A percentile compares a stretch with the other conserved stretches of the same genome.
These are phyloP conservation scores for Helicostylum pulchrum DNA, from an alignment of 192 early-diverging fungal genomes.

Conservation along the genomic window DNA sequence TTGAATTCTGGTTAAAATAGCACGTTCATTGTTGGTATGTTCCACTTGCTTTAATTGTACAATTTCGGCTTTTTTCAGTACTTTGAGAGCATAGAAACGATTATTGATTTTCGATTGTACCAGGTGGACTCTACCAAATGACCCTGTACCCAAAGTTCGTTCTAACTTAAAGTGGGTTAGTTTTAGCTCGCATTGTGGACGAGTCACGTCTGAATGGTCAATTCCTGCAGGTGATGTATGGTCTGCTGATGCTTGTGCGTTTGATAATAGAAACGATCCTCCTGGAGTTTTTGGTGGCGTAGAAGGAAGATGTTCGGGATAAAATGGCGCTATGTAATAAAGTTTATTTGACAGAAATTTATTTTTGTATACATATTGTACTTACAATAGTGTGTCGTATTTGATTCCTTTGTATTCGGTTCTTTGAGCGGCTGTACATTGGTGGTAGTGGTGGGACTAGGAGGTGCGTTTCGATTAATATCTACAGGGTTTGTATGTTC, in stretches of 20 bases:
- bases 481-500: neutral
- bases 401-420: neutral
- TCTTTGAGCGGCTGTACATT: neutral
- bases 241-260: too few species aligned
- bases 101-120: constrained; percentile 68
- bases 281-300: constrained; percentile 9
- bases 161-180: neutral
- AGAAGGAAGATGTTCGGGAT: constrained; percentile 5
- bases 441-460: neutral
- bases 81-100: constrained; percentile 92
- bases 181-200: neutral
- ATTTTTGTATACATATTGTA: neutral
- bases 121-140: constrained; percentile 93
- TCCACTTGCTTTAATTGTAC: constrained; percentile 93
- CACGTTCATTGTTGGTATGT: constrained; percentile 92
- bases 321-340: neutral
- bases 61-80: constrained; percentile 85
- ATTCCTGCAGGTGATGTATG: neutral
- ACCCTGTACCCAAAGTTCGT: constrained; percentile 78
- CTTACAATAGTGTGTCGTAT: constrained; percentile 2
- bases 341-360: neutral
- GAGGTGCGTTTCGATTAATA: neutral
- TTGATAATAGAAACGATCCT: neutral
- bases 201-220: neutral
- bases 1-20: constrained; percentile 74